A percentile compares a stretch with the other conserved stretches of the same genome.
Evolutionary conservation across 1,284 basidiomycete species (phyloP).

Genomic region (Sphaerobolus stellatus): DNA sequence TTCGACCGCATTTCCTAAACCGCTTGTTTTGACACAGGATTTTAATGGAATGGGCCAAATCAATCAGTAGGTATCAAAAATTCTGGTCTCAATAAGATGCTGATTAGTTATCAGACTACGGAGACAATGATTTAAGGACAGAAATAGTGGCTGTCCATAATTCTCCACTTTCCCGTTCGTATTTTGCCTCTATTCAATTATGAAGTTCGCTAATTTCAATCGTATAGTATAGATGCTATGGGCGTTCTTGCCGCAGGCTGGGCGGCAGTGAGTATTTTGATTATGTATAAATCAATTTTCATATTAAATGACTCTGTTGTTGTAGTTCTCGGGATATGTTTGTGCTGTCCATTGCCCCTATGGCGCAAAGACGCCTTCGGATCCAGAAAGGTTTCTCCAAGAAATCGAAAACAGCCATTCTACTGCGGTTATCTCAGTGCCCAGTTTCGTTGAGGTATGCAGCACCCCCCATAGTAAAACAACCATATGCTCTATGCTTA

Average conservation of each 20-base stretch:
- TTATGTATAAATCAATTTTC: not conserved
- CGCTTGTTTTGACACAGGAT: slow-evolving; percentile 22
- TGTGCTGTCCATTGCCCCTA: slow-evolving; percentile 20
- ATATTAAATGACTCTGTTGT: not conserved
- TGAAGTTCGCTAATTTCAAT: not conserved
- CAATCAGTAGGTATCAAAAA: slow-evolving; percentile 14
- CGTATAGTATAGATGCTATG: slow-evolving; percentile 3
- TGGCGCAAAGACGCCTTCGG: slow-evolving; percentile 23
- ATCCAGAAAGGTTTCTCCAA: slow-evolving; percentile 25
- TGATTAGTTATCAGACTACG: not conserved
- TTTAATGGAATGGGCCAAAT: slow-evolving; percentile 16
- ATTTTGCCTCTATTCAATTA: not conserved
- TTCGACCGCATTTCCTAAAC: slow-evolving; percentile 32
- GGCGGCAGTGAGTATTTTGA: slow-evolving; percentile 1
- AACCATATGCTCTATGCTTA: not conserved
- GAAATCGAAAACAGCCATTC: slow-evolving; percentile 17
- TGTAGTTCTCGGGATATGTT: slow-evolving; percentile 27
- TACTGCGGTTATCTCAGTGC: slow-evolving; percentile 25
- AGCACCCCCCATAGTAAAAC: not conserved
- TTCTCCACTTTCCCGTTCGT: slow-evolving; percentile 3
- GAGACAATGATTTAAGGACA: not conserved
- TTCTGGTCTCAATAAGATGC: not conserved
- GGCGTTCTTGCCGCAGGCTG: not conserved
- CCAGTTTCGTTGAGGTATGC: slow-evolving; percentile 30
- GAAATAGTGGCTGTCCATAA: slow-evolving; percentile 5